Evolutionary conservation across 2,329 filamentous ascomycete species (phyloP).

Genomic region (Sporothrix curviconia): DNA sequence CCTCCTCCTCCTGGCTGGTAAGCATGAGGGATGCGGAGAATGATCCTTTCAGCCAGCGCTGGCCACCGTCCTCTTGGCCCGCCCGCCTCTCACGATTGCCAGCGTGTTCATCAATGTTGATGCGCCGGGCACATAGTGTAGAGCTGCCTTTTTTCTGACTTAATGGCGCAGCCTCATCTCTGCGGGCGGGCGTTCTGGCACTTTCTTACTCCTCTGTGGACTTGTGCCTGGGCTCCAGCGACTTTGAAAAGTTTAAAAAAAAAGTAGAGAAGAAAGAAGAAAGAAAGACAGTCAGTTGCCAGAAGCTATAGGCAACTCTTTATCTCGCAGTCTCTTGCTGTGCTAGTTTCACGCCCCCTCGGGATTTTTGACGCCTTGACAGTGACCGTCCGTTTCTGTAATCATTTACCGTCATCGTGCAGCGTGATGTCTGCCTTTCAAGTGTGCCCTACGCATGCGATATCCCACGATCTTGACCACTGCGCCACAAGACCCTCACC

Average conservation of each 20-base stretch:
- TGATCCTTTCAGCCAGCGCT: background rate
- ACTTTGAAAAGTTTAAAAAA: too few species aligned
- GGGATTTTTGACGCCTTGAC: too few species aligned
- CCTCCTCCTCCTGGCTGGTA: background rate
- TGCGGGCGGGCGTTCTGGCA: too few species aligned
- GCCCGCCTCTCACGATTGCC: too few species aligned
- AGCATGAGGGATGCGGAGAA: background rate
- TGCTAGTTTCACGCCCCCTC: too few species aligned
- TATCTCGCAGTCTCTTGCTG: too few species aligned
- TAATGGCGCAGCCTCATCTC: slow-evolving; percentile 1
- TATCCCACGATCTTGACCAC: background rate
- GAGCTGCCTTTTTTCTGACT: background rate
- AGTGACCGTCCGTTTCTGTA: background rate
- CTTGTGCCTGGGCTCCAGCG: too few species aligned
- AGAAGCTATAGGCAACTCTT: too few species aligned
- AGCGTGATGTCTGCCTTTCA: background rate
- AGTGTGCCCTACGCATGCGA: too few species aligned
- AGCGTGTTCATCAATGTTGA: background rate
- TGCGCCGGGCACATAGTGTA: background rate
- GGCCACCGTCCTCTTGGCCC: background rate
- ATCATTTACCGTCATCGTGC: background rate
- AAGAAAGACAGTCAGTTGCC: too few species aligned
- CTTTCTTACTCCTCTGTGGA: too few species aligned
- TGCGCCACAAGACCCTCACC: background rate
- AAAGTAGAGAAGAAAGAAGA: too few species aligned